A percentile compares a stretch with the other conserved stretches of the same genome.
phyloP scores from a whole-genome alignment of 163 green algal species.

The Volvox carteri region DNA sequence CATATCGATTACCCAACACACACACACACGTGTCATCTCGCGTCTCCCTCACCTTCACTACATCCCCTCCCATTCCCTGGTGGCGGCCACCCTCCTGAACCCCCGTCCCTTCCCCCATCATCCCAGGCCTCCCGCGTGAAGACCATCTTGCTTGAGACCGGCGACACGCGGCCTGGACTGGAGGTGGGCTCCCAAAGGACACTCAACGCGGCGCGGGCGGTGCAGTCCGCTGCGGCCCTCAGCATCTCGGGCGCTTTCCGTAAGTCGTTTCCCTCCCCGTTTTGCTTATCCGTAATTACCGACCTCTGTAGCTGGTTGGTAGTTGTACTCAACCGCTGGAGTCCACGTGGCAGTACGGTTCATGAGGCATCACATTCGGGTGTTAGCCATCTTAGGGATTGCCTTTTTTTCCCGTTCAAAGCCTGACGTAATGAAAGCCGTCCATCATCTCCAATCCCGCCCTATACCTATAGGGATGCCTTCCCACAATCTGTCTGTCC shows the following conservation, averaged over 20 bases:
- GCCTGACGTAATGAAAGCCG: no score
- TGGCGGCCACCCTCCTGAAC: neutral
- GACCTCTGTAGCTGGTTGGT: no score
- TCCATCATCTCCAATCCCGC: no score
- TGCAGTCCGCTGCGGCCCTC: conserved; percentile 14
- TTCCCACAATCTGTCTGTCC: no score
- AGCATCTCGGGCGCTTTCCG: neutral
- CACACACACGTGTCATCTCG: neutral
- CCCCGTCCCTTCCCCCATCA: neutral
- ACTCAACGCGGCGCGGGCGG: conserved; percentile 26
- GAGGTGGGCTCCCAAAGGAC: neutral
- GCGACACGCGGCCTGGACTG: conserved; percentile 23
- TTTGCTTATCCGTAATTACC: no score
- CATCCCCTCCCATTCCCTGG: neutral
- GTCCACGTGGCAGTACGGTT: no score
- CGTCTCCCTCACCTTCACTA: neutral
- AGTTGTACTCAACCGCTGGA: no score
- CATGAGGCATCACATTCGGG: no score
- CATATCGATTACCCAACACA: neutral
- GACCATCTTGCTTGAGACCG: conserved; percentile 23
- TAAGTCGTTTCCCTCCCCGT: conserved; percentile 24
- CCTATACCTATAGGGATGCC: no score
- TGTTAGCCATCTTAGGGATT: no score
- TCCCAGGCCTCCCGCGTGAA: conserved; percentile 9
- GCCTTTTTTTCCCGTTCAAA: no score